Base-by-base conservation (phyloP, 208 protist genomes). In the Polymyxa betae region DNA sequence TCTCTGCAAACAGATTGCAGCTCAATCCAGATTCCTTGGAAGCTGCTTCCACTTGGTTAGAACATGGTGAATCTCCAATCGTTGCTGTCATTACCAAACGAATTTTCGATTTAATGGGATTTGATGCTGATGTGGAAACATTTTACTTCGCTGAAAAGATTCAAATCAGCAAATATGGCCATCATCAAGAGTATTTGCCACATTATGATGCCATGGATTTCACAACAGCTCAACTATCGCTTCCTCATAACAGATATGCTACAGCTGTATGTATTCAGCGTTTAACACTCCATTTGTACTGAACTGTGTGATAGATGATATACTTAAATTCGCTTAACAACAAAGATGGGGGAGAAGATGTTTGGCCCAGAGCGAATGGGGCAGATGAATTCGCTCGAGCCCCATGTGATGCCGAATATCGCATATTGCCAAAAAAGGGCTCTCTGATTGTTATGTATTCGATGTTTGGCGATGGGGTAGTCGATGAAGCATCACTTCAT, bases 91-190 rank as follows among this genome's bases (percentile, higher is more conserved):
- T 82, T n/a, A 82, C 72, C 35, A 5, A n/a, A n/a, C n/a, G 72
- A 5, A 35, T 82, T 5, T 82, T 82, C 72, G 72, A 82, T 5
- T 20, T 82, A 5, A 82, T 82, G 72, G 72, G 72, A 5, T 82
- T 82, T 35, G 72, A 82, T 5, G 72, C 35, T n/a, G n/a, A 82
- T n/a, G n/a, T 82, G 16, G 72, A 82, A 35, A 82, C 72, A n/a
- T 82, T 82, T n/a, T 82, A 82, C n/a, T 82, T 82, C 72, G 72
- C 72, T n/a, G 72, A 82, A n/a, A 82, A 82, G 72, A 82, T 82
- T 12, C 72, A 82, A n/a, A 35, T 82, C 72, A 43, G 16, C 16
- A 5, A n/a, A 45, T 82, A 45, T n/a, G 35, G 35, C 10, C 16
- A 5, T 5, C 35, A 43, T 35, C 72, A 82, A 35, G 72, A 82